Evolutionary conservation across 768 basidiomycete genomes (phyloP).

Genomic region (Kwoniella sp.): DNA sequence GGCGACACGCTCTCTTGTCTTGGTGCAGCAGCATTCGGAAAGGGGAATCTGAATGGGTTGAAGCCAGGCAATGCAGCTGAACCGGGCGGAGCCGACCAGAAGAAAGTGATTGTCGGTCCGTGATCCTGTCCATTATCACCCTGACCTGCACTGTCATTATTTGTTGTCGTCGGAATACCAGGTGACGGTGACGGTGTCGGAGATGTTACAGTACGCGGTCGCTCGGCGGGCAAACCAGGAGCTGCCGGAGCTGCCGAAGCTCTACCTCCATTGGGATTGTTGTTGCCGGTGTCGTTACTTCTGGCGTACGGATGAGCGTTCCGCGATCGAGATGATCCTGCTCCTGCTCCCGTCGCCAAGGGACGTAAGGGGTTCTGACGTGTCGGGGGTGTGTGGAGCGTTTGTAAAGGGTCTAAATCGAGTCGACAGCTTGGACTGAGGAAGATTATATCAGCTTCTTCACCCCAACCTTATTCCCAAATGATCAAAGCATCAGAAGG

Average conservation of each 20-base stretch:
- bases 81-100: conserved; percentile 10
- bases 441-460: no score
- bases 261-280: background rate
- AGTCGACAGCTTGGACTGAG: conserved; percentile 45
- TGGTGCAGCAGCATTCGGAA: background rate
- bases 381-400: conserved; percentile 24
- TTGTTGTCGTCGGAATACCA: background rate
- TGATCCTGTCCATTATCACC: background rate
- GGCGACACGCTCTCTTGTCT: conserved; percentile 2
- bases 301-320: conserved; percentile 35
- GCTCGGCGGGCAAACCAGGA: no score
- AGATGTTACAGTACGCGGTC: background rate
- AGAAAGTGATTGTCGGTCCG: conserved; percentile 15
- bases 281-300: conserved; percentile 4
- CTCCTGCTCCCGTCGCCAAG: conserved; percentile 20
- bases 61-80: conserved; percentile 5
- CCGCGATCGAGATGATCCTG: conserved; percentile 4
- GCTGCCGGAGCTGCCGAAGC: no score
- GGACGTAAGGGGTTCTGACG: conserved; percentile 20
- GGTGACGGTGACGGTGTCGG: background rate
- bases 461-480: no score
- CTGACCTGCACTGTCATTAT: background rate
- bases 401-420: conserved; percentile 45
- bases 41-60: background rate
- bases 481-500: no score